These are phyloP conservation scores for Ogataea trehalophila DNA, from an alignment of 805 yeast genomes.

Conservation along the genomic window DNA sequence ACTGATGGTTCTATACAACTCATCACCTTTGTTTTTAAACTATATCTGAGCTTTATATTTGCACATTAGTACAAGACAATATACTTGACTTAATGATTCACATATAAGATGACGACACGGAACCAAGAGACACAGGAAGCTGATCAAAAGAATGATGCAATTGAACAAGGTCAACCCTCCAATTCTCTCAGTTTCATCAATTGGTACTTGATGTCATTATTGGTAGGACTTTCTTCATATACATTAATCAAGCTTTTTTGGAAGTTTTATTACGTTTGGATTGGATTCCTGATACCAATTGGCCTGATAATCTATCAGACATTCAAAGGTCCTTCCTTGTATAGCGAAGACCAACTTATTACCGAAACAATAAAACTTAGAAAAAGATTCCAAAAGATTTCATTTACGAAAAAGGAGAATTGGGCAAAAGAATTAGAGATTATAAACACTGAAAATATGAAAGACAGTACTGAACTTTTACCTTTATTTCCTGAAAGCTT, in stretches of 20 bases:
- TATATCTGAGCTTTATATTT: too few relatives aligned
- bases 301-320: conserved; percentile 7
- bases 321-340: neutral
- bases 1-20: too few relatives aligned
- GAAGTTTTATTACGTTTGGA: conserved; percentile 5
- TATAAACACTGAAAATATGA: conserved; percentile 10
- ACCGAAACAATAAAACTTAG: conserved; percentile 2
- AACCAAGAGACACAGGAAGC: too few relatives aligned
- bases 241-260: conserved; percentile 1
- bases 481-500: conserved; percentile 41
- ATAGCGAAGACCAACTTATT: neutral
- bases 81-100: too few relatives aligned
- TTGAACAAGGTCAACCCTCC: too few relatives aligned
- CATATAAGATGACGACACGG: too few relatives aligned
- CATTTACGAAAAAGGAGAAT: conserved; percentile 22
- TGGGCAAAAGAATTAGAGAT: conserved; percentile 28
- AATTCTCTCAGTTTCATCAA: too few relatives aligned
- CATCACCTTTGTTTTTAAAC: too few relatives aligned
- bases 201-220: too few relatives aligned
- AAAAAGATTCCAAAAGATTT: conserved; percentile 12
- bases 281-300: conserved; percentile 18
- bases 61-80: too few relatives aligned
- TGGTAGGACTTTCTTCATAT: neutral
- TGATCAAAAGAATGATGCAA: too few relatives aligned
- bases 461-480: conserved; percentile 3